Evolutionary conservation across 2,329 filamentous ascomycete genomes (phyloP).

Genomic region (Pyrenophora tritici-repentis): DNA sequence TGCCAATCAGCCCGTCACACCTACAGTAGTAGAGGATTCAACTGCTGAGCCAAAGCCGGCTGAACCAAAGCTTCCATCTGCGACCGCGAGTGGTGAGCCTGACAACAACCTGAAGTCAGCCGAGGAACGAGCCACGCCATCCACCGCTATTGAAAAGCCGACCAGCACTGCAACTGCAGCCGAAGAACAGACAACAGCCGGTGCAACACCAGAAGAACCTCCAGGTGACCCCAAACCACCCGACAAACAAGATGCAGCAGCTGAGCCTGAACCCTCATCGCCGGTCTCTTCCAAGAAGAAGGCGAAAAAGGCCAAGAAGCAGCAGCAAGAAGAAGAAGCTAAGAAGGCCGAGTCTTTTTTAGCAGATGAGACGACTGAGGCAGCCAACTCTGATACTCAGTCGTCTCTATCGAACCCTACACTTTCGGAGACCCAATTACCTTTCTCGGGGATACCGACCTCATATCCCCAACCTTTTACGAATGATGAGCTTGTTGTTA

Average conservation of each 20-base stretch:
- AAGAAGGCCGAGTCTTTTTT: constrained; percentile 37
- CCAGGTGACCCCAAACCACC: constrained; percentile 6
- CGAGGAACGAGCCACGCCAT: not conserved
- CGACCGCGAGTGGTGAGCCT: not conserved
- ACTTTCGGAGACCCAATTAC: constrained; percentile 37
- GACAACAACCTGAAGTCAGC: constrained; percentile 2
- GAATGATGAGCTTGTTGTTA: constrained; percentile 32
- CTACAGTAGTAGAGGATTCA: not conserved
- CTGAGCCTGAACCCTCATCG: constrained; percentile 7
- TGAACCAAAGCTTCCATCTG: not conserved
- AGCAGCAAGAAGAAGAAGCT: constrained; percentile 4
- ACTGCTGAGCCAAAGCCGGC: not conserved
- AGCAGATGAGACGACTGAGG: constrained; percentile 41
- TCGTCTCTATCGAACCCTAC: constrained; percentile 34
- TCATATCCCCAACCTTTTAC: constrained; percentile 32
- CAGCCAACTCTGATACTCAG: constrained; percentile 41
- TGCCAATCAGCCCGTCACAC: constrained; percentile 3
- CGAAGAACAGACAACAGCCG: constrained; percentile 1
- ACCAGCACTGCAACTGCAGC: not conserved
- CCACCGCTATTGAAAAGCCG: not conserved
- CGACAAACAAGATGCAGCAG: constrained; percentile 10
- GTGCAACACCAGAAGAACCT: constrained; percentile 1
- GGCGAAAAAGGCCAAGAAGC: constrained; percentile 34
- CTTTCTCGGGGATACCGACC: constrained; percentile 38
- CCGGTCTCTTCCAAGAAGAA: constrained; percentile 25